These are phyloP conservation scores for Sporothrix variecibatus DNA, from an alignment of 2,329 filamentous ascomycete genomes.

Conservation along the genomic window DNA sequence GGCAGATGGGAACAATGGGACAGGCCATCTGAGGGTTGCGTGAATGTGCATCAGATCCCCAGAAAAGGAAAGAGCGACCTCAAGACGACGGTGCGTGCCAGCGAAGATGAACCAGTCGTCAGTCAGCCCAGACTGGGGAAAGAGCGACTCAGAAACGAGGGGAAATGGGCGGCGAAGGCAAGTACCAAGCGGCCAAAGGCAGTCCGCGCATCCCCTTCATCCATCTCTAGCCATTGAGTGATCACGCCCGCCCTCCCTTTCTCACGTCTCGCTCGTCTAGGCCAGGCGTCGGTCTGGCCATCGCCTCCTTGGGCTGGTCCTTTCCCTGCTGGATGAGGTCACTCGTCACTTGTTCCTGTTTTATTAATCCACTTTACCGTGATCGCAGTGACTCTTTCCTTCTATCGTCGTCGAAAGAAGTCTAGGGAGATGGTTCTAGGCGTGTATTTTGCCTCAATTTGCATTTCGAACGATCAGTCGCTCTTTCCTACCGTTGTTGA, in stretches of 20 bases:
- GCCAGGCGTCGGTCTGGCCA: background rate
- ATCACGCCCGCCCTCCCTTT: background rate
- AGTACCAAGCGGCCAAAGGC: slow-evolving; percentile 1
- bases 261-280: background rate
- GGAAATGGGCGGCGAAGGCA: background rate
- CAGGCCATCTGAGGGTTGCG: slow-evolving; percentile 6
- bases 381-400: background rate
- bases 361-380: background rate
- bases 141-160: slow-evolving; percentile 1
- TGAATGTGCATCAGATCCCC: slow-evolving; percentile 7
- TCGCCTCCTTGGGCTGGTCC: background rate
- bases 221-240: background rate
- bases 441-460: background rate
- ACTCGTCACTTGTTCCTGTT: background rate
- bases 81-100: slow-evolving; percentile 2
- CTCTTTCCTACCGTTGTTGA: background rate
- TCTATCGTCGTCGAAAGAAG: background rate
- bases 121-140: slow-evolving; percentile 1
- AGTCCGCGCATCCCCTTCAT: background rate
- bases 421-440: background rate
- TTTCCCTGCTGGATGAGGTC: slow-evolving; percentile 12
- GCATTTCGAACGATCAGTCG: background rate
- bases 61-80: background rate
- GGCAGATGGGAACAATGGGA: background rate
- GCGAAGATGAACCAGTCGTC: background rate